Base-by-base conservation (phyloP, 169 alveolate genomes). In the Nephromyces sp. region DNA sequence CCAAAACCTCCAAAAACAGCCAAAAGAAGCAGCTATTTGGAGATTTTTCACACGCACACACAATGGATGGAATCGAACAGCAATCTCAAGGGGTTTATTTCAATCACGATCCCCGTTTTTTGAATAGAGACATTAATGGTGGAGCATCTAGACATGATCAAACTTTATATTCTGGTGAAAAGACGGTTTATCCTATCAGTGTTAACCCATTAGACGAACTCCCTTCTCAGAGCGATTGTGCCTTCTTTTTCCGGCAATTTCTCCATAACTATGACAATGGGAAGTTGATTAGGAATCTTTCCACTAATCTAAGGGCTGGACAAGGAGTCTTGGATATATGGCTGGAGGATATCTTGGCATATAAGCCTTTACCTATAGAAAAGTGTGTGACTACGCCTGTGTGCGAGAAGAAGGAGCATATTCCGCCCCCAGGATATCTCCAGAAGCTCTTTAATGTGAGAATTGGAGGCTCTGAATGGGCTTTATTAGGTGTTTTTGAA, bases 351-450 rank as follows among this genome's bases (percentile, higher is more conserved):
- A 35, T 76, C 57, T 52, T 35, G 1, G 66, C 30, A 6, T 76
- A 63, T 57, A 73, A 76, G 73, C 75, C 75, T 15, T 70, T 75
- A 0, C 76, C 66, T 30, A 29, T 76, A 62, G 68, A 68, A 34
- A n/a, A 43, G n/a, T 76, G 82, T 31, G 77, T 76, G 24, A 43
- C 35, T 15, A 76, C 82, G 3, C 82, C 82, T 5, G 61, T 65
- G 33, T 76, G 82, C 63, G 68, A 34, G 22, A 63, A 61, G 27
- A 69, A 62, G n/a, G 51, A 72, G 25, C 82, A 76, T 66, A 29
- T 70, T 25, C 76, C 82, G 0, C 82, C 82, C n/a, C 61, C 77
- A 2, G 77, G 66, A 32, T 76, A 66, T 30, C 74, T 75, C 8
- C 82, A 68, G 43, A 32, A 72, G 29, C 77, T 76, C 57, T 73